Percentiles rank a stretch among this genome's conserved stretches.
These are phyloP conservation scores for Galeopsis tetrahit DNA, from an alignment of 257 asterid genomes.

Conservation along the genomic window DNA sequence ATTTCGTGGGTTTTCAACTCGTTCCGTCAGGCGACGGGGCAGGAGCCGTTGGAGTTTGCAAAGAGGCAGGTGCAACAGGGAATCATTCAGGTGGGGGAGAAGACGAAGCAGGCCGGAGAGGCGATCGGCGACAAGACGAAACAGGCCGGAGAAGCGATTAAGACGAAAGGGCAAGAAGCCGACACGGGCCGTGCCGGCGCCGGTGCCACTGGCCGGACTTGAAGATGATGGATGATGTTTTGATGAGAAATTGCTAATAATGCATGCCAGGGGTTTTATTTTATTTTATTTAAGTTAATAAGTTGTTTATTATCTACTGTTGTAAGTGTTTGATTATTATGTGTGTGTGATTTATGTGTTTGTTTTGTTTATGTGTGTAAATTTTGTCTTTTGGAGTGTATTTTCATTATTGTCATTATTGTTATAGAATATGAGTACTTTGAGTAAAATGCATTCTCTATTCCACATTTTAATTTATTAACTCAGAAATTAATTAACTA, in stretches of 20 bases:
- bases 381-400: too few relatives aligned
- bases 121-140: slow-evolving; percentile 49
- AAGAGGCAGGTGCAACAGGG: slow-evolving; percentile 67
- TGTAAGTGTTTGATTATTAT: background rate
- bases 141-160: slow-evolving; percentile 59
- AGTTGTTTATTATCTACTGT: background rate
- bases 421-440: too few relatives aligned
- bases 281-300: background rate
- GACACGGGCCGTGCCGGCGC: slow-evolving; percentile 30
- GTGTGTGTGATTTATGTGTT: background rate
- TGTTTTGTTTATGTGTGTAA: too few relatives aligned
- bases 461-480: too few relatives aligned
- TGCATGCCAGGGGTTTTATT: background rate
- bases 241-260: slow-evolving; percentile 5
- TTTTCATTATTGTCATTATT: too few relatives aligned
- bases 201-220: slow-evolving; percentile 16
- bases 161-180: slow-evolving; percentile 58
- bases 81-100: slow-evolving; percentile 56
- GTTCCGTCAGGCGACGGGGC: slow-evolving; percentile 61
- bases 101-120: slow-evolving; percentile 71
- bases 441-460: too few relatives aligned
- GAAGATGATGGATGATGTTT: slow-evolving; percentile 26
- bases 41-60: slow-evolving; percentile 62
- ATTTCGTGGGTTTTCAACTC: slow-evolving; percentile 68
- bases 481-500: too few relatives aligned